These are phyloP conservation scores for Trichomonas vaginalis DNA, from an alignment of 208 protist genomes.

Conservation along the genomic window DNA sequence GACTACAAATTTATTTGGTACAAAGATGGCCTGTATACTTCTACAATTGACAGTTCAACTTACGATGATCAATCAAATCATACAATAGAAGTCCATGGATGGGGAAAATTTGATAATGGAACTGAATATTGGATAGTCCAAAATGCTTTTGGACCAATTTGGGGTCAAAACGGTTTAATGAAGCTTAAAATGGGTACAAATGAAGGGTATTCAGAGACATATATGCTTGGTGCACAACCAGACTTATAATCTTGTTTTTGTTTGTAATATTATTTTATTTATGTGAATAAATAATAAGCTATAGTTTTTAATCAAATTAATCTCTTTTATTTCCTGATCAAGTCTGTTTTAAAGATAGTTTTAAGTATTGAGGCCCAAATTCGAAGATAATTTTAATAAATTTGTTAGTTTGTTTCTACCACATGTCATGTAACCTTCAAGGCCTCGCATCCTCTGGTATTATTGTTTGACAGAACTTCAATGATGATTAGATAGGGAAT, in stretches of 20 bases:
- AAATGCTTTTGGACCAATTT: not conserved
- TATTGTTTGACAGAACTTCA: no score
- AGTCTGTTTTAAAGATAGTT: no score
- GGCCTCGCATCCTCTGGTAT: no score
- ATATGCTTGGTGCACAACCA: not conserved
- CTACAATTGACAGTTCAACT: not conserved
- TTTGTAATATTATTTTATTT: no score
- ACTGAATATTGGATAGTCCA: not conserved
- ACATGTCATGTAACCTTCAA: no score
- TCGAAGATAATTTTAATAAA: no score
- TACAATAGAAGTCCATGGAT: not conserved
- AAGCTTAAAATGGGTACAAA: not conserved
- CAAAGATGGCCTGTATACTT: not conserved
- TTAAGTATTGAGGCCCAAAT: no score
- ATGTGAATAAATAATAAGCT: no score
- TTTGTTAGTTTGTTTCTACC: no score
- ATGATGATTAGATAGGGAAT: no score
- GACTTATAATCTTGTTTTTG: not conserved
- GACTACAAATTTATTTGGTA: not conserved
- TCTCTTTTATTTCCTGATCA: no score
- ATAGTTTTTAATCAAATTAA: no score
- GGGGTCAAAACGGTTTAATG: slow-evolving; percentile 5
- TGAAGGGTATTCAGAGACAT: not conserved
- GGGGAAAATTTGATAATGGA: not conserved
- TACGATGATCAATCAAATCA: not conserved